Base-by-base conservation (phyloP, 2,329 filamentous ascomycete species). In the Trichoderma atroviride region DNA sequence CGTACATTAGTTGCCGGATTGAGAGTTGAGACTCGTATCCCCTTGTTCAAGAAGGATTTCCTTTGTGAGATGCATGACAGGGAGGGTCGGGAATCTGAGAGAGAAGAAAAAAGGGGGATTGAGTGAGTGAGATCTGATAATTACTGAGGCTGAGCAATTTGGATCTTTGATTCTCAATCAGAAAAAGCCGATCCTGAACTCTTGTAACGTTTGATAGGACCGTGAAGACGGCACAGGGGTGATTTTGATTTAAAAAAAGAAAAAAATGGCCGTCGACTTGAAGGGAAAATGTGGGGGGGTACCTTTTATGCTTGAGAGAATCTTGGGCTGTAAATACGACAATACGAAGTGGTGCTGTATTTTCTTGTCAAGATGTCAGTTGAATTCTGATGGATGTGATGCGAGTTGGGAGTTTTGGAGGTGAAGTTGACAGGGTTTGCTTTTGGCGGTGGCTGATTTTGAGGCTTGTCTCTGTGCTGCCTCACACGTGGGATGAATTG, bases 401-500 rank as follows among this genome's bases (percentile, higher is more conserved):
- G 47, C n/a, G 47, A 50, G n/a, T 22, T n/a, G 47, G 47, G 11
- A 47, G 47, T 50, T 50, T 50, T 24, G 1, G 9, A 50, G 27
- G 43, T 31, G 22, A 35, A 33, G 33, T 53, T 63, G 60, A 24
- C 47, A 64, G 60, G 33, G 47, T 43, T 43, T n/a, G 16, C n/a
- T 43, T 43, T 43, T 43, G 40, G 40, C 19, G 40, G 40, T 55
- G 47, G 60, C 60, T 55, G 61, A 55, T 37, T 50, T 50, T 47
- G 47, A n/a, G 35, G 43, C 9, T 6, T 22, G 19, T 11, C 22
- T n/a, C 31, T n/a, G 4, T 43, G 3, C 19, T n/a, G 40, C 40
- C n/a, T 43, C 43, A 58, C 63, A 66, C 63, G 63, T 66, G 63
- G 63, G 62, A 14, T 58, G 37, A 57, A 31, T 33, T 35, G 22